These are phyloP conservation scores for Colletotrichum viniferum DNA, from an alignment of 2,329 filamentous ascomycete genomes.

Conservation along the genomic window DNA sequence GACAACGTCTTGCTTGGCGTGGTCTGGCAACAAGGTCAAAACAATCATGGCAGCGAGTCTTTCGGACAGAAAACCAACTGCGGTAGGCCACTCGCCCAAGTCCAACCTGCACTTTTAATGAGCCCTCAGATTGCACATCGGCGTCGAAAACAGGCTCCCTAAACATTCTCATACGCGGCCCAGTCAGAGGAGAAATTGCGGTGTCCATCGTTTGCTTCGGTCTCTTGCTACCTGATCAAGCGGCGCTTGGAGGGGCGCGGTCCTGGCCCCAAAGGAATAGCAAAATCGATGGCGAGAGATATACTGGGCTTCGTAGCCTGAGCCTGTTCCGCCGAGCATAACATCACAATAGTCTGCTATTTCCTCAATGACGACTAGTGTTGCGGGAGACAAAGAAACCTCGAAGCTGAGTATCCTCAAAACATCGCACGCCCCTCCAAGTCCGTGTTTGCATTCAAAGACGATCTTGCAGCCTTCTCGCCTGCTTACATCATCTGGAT, in stretches of 20 bases:
- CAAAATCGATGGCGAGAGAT: not conserved
- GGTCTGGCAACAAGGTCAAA: not conserved
- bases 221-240: not conserved
- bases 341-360: not conserved
- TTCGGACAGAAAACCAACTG: not conserved
- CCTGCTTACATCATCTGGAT: not conserved
- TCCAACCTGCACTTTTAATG: not conserved
- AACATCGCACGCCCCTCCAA: not conserved
- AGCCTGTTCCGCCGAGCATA: not conserved
- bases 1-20: not conserved
- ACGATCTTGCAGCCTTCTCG: not conserved
- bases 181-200: too few species aligned
- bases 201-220: too few species aligned
- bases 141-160: too few species aligned
- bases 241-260: not conserved
- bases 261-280: not conserved
- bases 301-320: not conserved
- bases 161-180: too few species aligned
- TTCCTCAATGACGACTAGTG: not conserved
- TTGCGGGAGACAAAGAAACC: not conserved
- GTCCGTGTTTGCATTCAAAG: not conserved
- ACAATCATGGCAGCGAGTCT: not conserved
- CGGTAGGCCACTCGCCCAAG: not conserved
- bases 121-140: not conserved
- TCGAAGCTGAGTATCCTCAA: not conserved